Evolutionary conservation across 768 basidiomycete genomes (phyloP).

Genomic region (Rhizopogon vinicolor): DNA sequence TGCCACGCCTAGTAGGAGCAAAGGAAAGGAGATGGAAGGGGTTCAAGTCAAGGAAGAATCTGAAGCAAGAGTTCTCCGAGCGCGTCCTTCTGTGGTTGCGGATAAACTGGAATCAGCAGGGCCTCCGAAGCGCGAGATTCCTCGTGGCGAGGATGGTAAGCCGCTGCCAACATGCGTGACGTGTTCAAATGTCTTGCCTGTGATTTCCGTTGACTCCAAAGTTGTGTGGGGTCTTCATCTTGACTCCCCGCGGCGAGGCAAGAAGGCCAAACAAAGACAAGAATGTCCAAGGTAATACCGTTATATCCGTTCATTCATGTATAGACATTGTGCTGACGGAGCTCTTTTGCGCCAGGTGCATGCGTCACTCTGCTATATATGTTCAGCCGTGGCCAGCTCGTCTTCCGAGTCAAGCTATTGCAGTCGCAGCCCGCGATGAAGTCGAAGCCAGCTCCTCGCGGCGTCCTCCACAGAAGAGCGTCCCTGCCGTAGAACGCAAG

Average conservation of each 20-base stretch:
- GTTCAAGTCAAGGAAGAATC: constrained; percentile 41
- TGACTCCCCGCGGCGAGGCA: constrained; percentile 41
- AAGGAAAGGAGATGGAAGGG: constrained; percentile 39
- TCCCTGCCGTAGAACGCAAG: constrained; percentile 52
- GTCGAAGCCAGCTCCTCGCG: constrained; percentile 29
- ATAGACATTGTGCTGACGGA: constrained; percentile 8
- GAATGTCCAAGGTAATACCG: constrained; percentile 67
- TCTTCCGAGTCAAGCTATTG: constrained; percentile 37
- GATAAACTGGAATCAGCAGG: constrained; percentile 32
- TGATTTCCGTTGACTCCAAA: constrained; percentile 71
- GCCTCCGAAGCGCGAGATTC: constrained; percentile 39
- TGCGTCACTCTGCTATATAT: constrained; percentile 80
- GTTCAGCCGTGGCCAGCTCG: constrained; percentile 67
- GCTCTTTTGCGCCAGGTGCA: constrained; percentile 45
- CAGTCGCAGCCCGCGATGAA: constrained; percentile 44
- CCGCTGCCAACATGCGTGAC: constrained; percentile 67
- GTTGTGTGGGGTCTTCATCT: constrained; percentile 69
- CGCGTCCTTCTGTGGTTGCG: constrained; percentile 36
- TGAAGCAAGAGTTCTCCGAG: constrained; percentile 48
- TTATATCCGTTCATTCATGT: constrained; percentile 18
- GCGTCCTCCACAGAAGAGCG: constrained; percentile 47
- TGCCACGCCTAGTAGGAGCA: constrained; percentile 25
- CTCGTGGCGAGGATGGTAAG: constrained; percentile 60
- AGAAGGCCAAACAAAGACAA: constrained; percentile 57
- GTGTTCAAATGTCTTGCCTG: constrained; percentile 65